A percentile compares a stretch with the other conserved stretches of the same genome.
Evolutionary conservation across 306 rosid species (phyloP).

Genomic region (Gynostemma pentaphyllum): DNA sequence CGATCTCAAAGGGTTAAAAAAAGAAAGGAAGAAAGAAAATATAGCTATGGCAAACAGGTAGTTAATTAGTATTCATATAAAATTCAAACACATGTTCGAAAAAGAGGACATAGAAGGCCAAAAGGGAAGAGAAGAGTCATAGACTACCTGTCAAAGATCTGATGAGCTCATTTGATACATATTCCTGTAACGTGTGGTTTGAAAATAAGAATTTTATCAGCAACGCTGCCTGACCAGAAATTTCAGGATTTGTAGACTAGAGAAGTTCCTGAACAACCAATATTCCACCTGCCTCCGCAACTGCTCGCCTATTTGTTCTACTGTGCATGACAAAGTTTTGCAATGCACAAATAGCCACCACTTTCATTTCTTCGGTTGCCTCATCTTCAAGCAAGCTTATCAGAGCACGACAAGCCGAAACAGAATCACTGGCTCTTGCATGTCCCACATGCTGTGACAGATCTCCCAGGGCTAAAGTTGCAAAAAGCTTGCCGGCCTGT

Average conservation of each 20-base stretch:
- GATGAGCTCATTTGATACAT: conserved; percentile 88
- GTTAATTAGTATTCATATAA: too few relatives aligned
- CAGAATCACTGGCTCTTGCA: conserved; percentile 75
- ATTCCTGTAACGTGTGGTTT: conserved; percentile 91
- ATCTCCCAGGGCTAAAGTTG: conserved; percentile 84
- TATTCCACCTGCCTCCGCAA: conserved; percentile 98
- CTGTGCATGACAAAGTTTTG: conserved; percentile 96
- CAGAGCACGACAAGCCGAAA: conserved; percentile 92
- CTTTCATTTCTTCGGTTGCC: conserved; percentile 89
- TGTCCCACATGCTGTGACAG: conserved; percentile 83
- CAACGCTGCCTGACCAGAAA: conserved; percentile 76
- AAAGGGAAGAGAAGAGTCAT: background rate
- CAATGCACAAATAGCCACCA: conserved; percentile 88
- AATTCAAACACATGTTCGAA: background rate
- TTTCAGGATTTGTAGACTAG: conserved; percentile 61
- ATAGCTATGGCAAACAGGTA: too few relatives aligned
- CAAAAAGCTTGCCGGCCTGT: conserved; percentile 77
- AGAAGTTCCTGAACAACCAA: conserved; percentile 90
- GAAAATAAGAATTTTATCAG: conserved; percentile 83
- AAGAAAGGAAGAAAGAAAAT: too few relatives aligned
- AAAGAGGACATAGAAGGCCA: background rate
- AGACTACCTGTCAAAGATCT: conserved; percentile 81
- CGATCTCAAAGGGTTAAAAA: too few relatives aligned
- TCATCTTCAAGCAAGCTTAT: conserved; percentile 91
- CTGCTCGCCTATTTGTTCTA: conserved; percentile 93